Percentiles rank a stretch among this genome's conserved stretches.
Evolutionary conservation across 2,329 filamentous ascomycete genomes (phyloP).

Genomic region (Microascus cirrosus): DNA sequence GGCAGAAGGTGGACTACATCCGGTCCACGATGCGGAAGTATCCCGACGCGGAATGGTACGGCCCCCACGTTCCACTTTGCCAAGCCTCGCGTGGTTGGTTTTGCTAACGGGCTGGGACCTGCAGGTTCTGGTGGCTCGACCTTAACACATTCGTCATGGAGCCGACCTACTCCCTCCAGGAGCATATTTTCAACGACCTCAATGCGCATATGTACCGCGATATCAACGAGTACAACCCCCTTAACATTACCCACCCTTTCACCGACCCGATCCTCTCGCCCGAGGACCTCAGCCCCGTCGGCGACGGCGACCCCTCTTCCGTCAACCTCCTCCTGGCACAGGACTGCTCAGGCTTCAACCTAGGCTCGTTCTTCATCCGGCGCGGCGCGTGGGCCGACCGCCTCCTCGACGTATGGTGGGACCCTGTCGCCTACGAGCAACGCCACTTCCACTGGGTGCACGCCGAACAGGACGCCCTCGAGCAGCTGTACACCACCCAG

Average conservation of each 20-base stretch:
- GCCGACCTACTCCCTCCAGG: conserved; percentile 76
- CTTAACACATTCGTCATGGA: conserved; percentile 98
- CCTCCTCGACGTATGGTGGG: conserved; percentile 95
- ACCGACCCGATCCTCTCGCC: conserved; percentile 65
- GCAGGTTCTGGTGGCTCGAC: conserved; percentile 99
- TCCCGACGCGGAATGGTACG: conserved; percentile 89
- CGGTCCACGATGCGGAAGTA: conserved; percentile 85
- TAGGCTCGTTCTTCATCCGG: conserved; percentile 87
- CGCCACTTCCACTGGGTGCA: conserved; percentile 99
- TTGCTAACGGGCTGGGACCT: not conserved
- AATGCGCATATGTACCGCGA: conserved; percentile 73
- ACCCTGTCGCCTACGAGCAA: conserved; percentile 93
- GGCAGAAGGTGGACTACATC: conserved; percentile 97
- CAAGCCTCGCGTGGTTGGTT: not conserved
- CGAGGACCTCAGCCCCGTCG: conserved; percentile 57
- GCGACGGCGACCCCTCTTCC: conserved; percentile 66
- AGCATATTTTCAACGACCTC: conserved; percentile 79
- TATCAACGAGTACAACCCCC: conserved; percentile 90
- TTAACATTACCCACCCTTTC: conserved; percentile 83
- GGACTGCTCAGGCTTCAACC: conserved; percentile 91
- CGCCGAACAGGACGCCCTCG: conserved; percentile 93
- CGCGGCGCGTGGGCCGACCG: conserved; percentile 84
- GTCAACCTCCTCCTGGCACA: conserved; percentile 85
- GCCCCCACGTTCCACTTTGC: conserved; percentile 6
- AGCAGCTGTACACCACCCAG: conserved; percentile 83